Conservation (phyloP, 495 filamentous ascomycete genomes). For the Amniculicola lignicola region DNA sequence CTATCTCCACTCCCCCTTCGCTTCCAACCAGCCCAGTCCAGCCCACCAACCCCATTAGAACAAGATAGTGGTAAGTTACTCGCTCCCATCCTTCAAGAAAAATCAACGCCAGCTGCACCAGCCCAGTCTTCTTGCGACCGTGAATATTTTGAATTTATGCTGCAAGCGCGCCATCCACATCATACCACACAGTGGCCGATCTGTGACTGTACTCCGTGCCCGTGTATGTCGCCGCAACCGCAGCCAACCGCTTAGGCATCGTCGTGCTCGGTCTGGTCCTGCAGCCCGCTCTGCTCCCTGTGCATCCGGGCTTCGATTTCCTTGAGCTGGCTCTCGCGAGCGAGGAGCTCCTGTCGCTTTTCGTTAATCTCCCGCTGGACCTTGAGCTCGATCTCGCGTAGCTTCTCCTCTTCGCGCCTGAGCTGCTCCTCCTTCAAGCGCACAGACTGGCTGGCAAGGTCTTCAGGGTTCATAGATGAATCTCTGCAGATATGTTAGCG, state of each 20-base stretch:
- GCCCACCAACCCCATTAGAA: conserved; percentile 30
- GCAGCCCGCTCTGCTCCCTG: conserved; percentile 55
- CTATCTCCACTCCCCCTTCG: not conserved
- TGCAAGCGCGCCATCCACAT: conserved; percentile 30
- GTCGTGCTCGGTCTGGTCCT: conserved; percentile 15
- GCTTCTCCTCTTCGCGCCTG: conserved; percentile 97
- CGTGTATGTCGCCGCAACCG: not conserved
- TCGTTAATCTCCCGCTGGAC: conserved; percentile 99
- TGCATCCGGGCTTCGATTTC: conserved; percentile 86
- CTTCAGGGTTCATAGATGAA: conserved; percentile 96
- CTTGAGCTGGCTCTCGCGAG: conserved; percentile 94
- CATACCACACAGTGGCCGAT: conserved; percentile 4
- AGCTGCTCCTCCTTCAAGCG: conserved; percentile 99
- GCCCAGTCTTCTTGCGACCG: conserved; percentile 9
- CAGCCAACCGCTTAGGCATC: conserved; percentile 20
- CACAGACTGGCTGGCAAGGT: conserved; percentile 92
- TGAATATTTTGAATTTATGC: conserved; percentile 22
- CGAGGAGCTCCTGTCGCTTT: conserved; percentile 97
- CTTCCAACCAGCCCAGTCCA: conserved; percentile 15
- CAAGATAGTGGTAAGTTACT: conserved; percentile 10
- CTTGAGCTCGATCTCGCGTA: conserved; percentile 97
- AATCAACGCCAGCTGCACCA: conserved; percentile 30
- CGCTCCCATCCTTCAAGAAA: not conserved
- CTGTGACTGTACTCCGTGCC: not conserved
- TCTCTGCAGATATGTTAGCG: conserved; percentile 51